Conservation (phyloP, 331 rosid genomes). For the Rosa hybrid region DNA sequence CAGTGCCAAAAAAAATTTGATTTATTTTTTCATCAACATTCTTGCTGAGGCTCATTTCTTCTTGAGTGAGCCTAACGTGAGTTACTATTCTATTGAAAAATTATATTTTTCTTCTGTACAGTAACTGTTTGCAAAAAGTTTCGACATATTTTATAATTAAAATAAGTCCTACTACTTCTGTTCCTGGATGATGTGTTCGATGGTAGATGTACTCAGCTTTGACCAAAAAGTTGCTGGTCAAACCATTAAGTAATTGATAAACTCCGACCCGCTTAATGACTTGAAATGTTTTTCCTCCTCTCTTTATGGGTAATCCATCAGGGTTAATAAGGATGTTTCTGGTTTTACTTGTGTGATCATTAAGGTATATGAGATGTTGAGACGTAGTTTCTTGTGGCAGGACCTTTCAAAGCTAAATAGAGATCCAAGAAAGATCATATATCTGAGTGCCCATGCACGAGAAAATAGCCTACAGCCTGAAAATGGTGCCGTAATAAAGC, state of each 20-base stretch:
- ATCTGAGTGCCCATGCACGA: conserved; percentile 87
- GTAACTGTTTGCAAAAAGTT: not conserved
- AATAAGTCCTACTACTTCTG: not conserved
- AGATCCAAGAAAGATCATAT: conserved; percentile 77
- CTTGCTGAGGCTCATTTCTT: not conserved
- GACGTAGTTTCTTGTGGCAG: conserved; percentile 45
- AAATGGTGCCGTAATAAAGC: conserved; percentile 70
- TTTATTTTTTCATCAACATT: not conserved
- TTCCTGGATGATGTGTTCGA: not conserved
- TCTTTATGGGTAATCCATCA: not conserved
- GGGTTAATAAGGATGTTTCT: not conserved
- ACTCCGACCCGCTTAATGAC: too few relatives aligned
- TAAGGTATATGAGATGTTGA: conserved; percentile 14
- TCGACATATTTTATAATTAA: not conserved
- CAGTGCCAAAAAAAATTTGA: not conserved
- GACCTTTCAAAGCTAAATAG: conserved; percentile 92
- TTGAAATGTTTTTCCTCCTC: not conserved
- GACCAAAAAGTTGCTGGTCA: not conserved
- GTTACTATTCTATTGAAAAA: not conserved
- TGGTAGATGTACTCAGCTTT: not conserved
- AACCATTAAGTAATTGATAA: conserved; percentile 3
- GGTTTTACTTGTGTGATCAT: not conserved
- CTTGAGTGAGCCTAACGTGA: not conserved
- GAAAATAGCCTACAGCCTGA: conserved; percentile 89
- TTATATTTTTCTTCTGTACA: not conserved